Percentiles rank a stretch among this genome's conserved stretches.
Evolutionary conservation across 1,284 basidiomycete species (phyloP).

Genomic region (Leccinum colubrinum): DNA sequence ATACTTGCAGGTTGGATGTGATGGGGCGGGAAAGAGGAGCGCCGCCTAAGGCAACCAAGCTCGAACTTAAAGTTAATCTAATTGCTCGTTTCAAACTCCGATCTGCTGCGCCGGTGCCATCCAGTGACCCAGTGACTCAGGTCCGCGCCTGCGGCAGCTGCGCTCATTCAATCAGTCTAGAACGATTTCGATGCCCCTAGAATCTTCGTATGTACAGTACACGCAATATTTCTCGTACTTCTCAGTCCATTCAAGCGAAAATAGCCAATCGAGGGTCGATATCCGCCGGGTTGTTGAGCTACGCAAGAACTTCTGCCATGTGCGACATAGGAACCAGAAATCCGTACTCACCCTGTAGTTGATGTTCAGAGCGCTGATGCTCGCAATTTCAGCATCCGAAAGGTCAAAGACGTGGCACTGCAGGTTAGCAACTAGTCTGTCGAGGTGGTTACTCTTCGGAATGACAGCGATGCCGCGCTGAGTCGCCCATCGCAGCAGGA

Average conservation of each 20-base stretch:
- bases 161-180: background rate
- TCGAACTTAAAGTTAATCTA: slow-evolving; percentile 12
- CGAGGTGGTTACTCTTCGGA: slow-evolving; percentile 64
- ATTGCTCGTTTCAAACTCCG: slow-evolving; percentile 42
- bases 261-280: slow-evolving; percentile 64
- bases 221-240: background rate
- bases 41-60: background rate
- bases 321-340: background rate
- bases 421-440: slow-evolving; percentile 62
- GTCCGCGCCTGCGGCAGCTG: slow-evolving; percentile 3
- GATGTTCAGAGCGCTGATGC: slow-evolving; percentile 61
- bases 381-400: slow-evolving; percentile 54
- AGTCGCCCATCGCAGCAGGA: slow-evolving; percentile 78
- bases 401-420: slow-evolving; percentile 57
- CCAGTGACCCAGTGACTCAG: background rate
- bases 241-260: slow-evolving; percentile 51
- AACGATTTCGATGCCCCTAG: background rate
- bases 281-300: slow-evolving; percentile 71
- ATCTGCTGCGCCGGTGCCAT: slow-evolving; percentile 29
- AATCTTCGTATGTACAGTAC: background rate
- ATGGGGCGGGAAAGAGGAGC: slow-evolving; percentile 7
- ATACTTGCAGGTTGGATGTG: slow-evolving; percentile 32
- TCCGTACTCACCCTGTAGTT: slow-evolving; percentile 52
- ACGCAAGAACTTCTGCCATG: slow-evolving; percentile 3
- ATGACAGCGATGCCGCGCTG: slow-evolving; percentile 77